Conservation (phyloP, 106 monocot genomes). For the Dendrobium catenatum region DNA sequence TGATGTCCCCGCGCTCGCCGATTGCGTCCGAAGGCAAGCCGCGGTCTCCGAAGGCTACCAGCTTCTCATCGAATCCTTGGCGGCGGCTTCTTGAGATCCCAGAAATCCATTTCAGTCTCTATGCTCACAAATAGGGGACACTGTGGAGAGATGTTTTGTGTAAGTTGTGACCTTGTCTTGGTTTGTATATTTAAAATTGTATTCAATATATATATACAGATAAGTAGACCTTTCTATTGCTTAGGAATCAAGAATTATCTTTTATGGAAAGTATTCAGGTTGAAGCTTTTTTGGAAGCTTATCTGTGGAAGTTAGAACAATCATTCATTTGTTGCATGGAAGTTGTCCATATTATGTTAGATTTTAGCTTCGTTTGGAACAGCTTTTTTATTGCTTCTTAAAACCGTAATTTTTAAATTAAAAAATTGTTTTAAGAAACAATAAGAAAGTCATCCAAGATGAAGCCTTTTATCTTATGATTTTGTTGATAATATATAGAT, state of each 20-base stretch:
- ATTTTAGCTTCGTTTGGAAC: no score
- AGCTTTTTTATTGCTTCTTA: no score
- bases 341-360: not conserved
- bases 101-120: not conserved
- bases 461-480: no score
- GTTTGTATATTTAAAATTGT: not conserved
- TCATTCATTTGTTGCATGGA: not conserved
- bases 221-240: not conserved
- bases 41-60: conserved; percentile 78
- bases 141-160: not conserved
- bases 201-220: not conserved
- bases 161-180: not conserved
- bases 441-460: no score
- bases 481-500: no score
- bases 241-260: not conserved
- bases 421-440: no score
- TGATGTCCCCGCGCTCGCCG: conserved; percentile 67
- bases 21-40: conserved; percentile 50
- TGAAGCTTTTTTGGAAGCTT: not conserved
- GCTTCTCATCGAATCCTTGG: conserved; percentile 79
- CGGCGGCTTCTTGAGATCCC: conserved; percentile 24
- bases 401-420: no score
- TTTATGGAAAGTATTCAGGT: not conserved
- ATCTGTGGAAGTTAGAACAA: not conserved
- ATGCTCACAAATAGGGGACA: not conserved